Evolutionary conservation across 2,329 filamentous ascomycete species (phyloP).

Genomic region (Paecilomyces dactylethromorphus): DNA sequence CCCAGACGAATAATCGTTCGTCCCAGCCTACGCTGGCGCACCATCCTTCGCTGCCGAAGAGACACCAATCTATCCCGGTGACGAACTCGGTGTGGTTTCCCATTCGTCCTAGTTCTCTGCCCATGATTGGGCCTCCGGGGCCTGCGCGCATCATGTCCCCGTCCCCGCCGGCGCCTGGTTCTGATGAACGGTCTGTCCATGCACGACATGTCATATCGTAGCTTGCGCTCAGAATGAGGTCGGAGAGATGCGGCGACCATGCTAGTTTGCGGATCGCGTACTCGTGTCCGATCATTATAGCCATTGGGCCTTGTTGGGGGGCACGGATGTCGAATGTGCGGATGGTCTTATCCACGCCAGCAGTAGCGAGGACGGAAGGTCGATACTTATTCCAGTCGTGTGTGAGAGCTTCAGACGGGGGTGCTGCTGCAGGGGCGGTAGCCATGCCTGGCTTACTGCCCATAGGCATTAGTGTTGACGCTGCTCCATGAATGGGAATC

Average conservation of each 20-base stretch:
- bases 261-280: slow-evolving; percentile 81
- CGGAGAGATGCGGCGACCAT: slow-evolving; percentile 91
- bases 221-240: slow-evolving; percentile 79
- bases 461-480: slow-evolving; percentile 41
- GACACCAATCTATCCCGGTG: slow-evolving; percentile 94
- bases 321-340: slow-evolving; percentile 86
- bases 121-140: slow-evolving; percentile 41
- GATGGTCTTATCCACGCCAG: slow-evolving; percentile 79
- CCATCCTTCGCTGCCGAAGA: slow-evolving; percentile 94
- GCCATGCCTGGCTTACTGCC: slow-evolving; percentile 21
- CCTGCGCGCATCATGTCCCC: slow-evolving; percentile 32
- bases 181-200: slow-evolving; percentile 65
- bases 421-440: slow-evolving; percentile 30
- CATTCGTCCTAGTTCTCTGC: slow-evolving; percentile 77
- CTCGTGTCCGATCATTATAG: slow-evolving; percentile 74
- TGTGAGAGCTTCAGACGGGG: slow-evolving; percentile 79
- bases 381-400: slow-evolving; percentile 99
- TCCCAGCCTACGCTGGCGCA: slow-evolving; percentile 94
- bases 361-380: slow-evolving; percentile 75
- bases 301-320: slow-evolving; percentile 63
- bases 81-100: slow-evolving; percentile 91
- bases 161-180: slow-evolving; percentile 40
- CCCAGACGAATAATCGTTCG: slow-evolving; percentile 84
- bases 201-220: slow-evolving; percentile 98
- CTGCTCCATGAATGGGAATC: slow-evolving; percentile 73